phyloP scores from a whole-genome alignment of 192 early-diverging fungal species.

The Irineochytrium annulatum region DNA sequence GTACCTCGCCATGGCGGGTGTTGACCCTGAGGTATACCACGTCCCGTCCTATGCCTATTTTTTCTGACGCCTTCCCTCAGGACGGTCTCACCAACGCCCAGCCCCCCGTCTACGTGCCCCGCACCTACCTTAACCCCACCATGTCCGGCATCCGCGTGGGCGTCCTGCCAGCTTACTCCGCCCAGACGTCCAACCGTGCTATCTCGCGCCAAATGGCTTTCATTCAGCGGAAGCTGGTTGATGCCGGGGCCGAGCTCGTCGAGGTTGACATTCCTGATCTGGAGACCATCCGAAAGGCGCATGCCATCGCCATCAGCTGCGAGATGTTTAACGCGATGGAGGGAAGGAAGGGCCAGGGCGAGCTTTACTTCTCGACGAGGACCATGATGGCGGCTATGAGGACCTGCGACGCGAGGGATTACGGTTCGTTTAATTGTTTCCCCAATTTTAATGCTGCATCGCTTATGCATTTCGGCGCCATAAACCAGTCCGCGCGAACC shows the following conservation, averaged over 20 bases:
- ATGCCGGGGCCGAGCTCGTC: slow-evolving; percentile 58
- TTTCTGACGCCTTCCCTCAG: slow-evolving; percentile 12
- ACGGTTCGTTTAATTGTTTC: slow-evolving; percentile 3
- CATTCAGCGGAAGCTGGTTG: slow-evolving; percentile 23
- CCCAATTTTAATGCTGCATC: neutral
- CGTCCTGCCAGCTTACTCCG: slow-evolving; percentile 14
- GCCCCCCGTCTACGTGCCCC: slow-evolving; percentile 44
- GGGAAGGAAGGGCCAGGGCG: neutral
- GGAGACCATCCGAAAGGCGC: slow-evolving; percentile 50
- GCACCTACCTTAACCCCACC: slow-evolving; percentile 34
- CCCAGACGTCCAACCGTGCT: slow-evolving; percentile 12
- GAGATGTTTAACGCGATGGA: slow-evolving; percentile 46
- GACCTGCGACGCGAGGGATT: neutral
- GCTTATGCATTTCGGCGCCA: neutral
- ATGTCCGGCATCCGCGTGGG: slow-evolving; percentile 15
- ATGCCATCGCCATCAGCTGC: slow-evolving; percentile 58
- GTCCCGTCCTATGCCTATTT: slow-evolving; percentile 52
- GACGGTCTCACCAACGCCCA: slow-evolving; percentile 47
- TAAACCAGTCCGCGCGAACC: slow-evolving; percentile 14
- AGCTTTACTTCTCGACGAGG: neutral
- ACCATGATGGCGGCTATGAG: neutral
- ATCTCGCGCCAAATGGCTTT: slow-evolving; percentile 22
- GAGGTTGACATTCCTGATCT: slow-evolving; percentile 61
- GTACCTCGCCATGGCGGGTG: slow-evolving; percentile 23
- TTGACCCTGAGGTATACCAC: slow-evolving; percentile 41